phyloP scores from a whole-genome alignment of 345 rosid species.

The Durio zibethinus region DNA sequence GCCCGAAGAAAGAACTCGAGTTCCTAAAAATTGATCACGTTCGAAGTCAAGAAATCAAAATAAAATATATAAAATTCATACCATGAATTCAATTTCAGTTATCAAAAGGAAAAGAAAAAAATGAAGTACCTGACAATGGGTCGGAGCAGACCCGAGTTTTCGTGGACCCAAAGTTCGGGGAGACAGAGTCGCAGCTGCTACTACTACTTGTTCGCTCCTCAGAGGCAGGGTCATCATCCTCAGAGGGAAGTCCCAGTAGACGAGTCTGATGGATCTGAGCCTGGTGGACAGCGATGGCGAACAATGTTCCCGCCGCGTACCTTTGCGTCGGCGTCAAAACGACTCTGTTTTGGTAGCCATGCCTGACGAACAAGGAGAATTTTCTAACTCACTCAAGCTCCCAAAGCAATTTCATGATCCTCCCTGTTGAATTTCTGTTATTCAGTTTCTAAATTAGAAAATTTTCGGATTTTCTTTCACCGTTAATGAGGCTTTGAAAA shows the following conservation, averaged over 20 bases:
- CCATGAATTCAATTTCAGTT: not conserved
- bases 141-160: conserved; percentile 69
- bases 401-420: not conserved
- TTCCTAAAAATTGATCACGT: not conserved
- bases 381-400: not conserved
- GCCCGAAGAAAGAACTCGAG: not conserved
- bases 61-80: not conserved
- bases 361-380: not conserved
- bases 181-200: conserved; percentile 66
- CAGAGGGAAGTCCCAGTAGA: conserved; percentile 46
- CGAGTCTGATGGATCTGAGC: conserved; percentile 84
- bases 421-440: no score
- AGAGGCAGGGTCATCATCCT: conserved; percentile 29
- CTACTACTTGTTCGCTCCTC: conserved; percentile 44
- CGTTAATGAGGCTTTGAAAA: not conserved
- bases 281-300: conserved; percentile 78
- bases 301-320: conserved; percentile 77
- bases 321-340: conserved; percentile 61
- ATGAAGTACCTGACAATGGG: conserved; percentile 69
- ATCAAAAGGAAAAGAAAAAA: not conserved
- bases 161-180: conserved; percentile 85
- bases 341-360: conserved; percentile 33
- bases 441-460: no score
- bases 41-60: not conserved
- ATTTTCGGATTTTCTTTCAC: not conserved